phyloP scores from a whole-genome alignment of 2,329 filamentous ascomycete species.

The Monilinia fructicola region DNA sequence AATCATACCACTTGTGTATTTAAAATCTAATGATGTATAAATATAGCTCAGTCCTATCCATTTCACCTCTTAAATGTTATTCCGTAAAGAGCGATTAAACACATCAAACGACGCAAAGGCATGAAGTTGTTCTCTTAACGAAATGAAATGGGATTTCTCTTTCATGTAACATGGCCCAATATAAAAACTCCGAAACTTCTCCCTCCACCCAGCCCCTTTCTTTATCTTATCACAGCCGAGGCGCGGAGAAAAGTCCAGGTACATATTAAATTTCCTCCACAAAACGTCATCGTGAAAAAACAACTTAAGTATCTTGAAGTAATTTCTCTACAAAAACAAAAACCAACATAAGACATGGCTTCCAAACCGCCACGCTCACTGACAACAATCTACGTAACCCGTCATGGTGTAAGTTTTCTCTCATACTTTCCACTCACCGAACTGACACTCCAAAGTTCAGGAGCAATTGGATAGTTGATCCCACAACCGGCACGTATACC shows the following conservation, averaged over 20 bases:
- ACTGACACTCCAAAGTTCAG: constrained; percentile 65
- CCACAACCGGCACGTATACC: constrained; percentile 74
- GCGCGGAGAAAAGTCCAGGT: constrained; percentile 6
- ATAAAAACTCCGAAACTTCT: constrained; percentile 3
- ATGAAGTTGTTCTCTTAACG: neutral
- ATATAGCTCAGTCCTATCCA: neutral
- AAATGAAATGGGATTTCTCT: neutral
- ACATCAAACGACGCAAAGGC: constrained; percentile 7
- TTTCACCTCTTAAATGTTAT: neutral
- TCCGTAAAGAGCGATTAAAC: constrained; percentile 2
- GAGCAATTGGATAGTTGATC: constrained; percentile 84
- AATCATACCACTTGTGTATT: constrained; percentile 2
- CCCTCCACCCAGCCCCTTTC: constrained; percentile 35
- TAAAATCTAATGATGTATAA: constrained; percentile 7
- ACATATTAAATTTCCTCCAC: constrained; percentile 13
- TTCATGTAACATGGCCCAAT: neutral
- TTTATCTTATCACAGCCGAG: constrained; percentile 24
- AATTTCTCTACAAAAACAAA: constrained; percentile 29
- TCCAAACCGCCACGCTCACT: constrained; percentile 20
- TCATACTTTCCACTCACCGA: constrained; percentile 25
- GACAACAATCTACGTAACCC: constrained; percentile 64
- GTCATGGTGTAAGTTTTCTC: constrained; percentile 65
- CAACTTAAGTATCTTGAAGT: constrained; percentile 38
- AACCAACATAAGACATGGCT: neutral
- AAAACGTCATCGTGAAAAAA: constrained; percentile 22